A percentile compares a stretch with the other conserved stretches of the same genome.
Evolutionary conservation across 176 grass and related monocot genomes (phyloP).

Genomic region (Thalia dealbata): DNA sequence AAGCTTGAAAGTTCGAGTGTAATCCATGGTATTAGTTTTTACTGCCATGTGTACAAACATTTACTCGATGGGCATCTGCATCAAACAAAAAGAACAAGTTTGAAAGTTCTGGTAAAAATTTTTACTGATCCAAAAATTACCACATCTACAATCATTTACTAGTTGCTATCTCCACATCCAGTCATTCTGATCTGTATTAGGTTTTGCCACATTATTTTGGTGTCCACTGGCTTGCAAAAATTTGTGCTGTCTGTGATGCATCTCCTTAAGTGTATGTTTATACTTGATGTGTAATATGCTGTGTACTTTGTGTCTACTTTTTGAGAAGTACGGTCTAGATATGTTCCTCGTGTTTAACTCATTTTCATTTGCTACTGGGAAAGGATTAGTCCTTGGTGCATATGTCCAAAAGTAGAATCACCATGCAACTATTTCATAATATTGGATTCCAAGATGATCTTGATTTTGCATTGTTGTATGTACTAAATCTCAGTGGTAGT

Average conservation of each 20-base stretch:
- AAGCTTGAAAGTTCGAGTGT: background rate
- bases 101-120: background rate
- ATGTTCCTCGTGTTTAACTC: background rate
- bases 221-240: background rate
- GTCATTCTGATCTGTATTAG: background rate
- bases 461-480: conserved; percentile 33
- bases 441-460: background rate
- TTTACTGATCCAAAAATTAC: background rate
- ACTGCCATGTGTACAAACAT: background rate
- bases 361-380: background rate
- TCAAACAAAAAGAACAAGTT: background rate
- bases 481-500: conserved; percentile 80
- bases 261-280: background rate
- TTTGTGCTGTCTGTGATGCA: background rate
- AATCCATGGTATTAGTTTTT: background rate
- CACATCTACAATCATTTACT: background rate
- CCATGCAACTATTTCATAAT: background rate
- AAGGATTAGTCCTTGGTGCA: background rate
- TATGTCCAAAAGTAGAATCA: background rate
- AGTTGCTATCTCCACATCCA: background rate
- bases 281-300: background rate
- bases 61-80: background rate
- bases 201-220: background rate
- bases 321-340: background rate
- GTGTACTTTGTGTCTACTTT: background rate